Evolutionary conservation across 768 basidiomycete species (phyloP), one percentile per base, ranked within the genome.

Genomic region (Mycena haematopus): DNA sequence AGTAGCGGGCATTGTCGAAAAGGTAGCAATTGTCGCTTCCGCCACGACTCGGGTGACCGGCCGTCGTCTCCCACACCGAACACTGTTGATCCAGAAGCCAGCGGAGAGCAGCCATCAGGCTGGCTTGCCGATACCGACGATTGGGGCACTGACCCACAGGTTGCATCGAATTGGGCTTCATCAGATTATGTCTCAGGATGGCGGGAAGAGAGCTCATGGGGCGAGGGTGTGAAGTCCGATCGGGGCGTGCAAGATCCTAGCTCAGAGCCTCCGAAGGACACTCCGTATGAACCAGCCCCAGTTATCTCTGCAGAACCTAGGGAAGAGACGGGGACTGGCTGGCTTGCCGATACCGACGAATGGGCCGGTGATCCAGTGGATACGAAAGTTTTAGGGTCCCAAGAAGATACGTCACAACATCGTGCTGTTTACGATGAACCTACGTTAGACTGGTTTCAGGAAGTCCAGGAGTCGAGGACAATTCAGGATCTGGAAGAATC

Each of bases 1-100:
- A 40, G 27, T 15, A 27, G 49, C 49, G 57, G 62, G 25, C 40
- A 10, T 45, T 64, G 63, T 24, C 47, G 53, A 14, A 64, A 21
- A 17, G 52, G 58, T 1, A 25, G 14, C 31, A 38, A 38, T 27
- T 64, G 63, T 35, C 52, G n/a, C 8, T 64, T 64, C 33, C 47
- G 13, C 5, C 63, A 64, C 40, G 57, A 54, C 7, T 22, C 35
- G 19, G 36, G 54, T 38, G 52, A 25, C 52, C 24, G 14, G 6
- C n/a, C 52, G 1, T 33, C 33, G 35, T 27, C 52, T n/a, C 33
- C 44, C 1, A 9, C 19, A n/a, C 25, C 17, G 8, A 14, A 15
- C 9, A 29, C 29, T 33, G 29, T 13, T 35, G 10, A 24, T 31
- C 24, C 17, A 5, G 24, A 56, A 21, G 2, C 36, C 5, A 29